A percentile compares a stretch with the other conserved stretches of the same genome.
Conservation (phyloP, 1,139 yeast species). For the Geotrichum phurueaensis region DNA sequence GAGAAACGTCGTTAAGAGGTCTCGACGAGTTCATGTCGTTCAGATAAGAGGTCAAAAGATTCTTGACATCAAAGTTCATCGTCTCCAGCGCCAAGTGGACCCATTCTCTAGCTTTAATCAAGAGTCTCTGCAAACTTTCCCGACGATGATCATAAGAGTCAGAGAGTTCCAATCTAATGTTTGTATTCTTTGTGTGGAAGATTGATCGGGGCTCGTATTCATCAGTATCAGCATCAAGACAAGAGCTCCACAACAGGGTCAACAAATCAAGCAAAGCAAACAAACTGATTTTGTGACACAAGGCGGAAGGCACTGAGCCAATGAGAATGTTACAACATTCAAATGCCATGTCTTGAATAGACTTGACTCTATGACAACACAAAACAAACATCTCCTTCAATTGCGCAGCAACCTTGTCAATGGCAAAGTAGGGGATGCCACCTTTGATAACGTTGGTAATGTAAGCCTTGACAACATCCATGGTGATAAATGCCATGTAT, state of each 20-base stretch:
- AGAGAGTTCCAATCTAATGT: conserved; percentile 58
- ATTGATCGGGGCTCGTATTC: conserved; percentile 77
- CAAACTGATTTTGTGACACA: conserved; percentile 68
- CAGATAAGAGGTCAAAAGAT: conserved; percentile 70
- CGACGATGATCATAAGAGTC: conserved; percentile 78
- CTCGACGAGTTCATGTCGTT: conserved; percentile 39
- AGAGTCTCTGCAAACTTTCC: conserved; percentile 56
- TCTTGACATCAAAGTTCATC: conserved; percentile 68
- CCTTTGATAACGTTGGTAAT: conserved; percentile 44
- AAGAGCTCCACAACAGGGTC: conserved; percentile 69
- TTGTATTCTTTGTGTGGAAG: conserved; percentile 52
- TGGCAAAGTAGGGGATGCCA: conserved; percentile 41
- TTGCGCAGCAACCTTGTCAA: conserved; percentile 62
- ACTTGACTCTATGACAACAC: conserved; percentile 72
- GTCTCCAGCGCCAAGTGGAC: conserved; percentile 47
- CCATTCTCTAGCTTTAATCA: conserved; percentile 63
- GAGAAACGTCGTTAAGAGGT: conserved; percentile 44
- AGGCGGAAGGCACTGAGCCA: conserved; percentile 65
- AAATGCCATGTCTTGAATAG: conserved; percentile 75
- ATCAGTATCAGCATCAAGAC: conserved; percentile 79
- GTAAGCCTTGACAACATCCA: conserved; percentile 55
- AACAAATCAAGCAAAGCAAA: conserved; percentile 77
- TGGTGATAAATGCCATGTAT: conserved; percentile 60
- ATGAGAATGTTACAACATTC: conserved; percentile 71
- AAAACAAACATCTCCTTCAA: conserved; percentile 60